These are phyloP conservation scores for Saccharomyces hybrid DNA, from an alignment of 1,139 yeast species.

Conservation along the genomic window DNA sequence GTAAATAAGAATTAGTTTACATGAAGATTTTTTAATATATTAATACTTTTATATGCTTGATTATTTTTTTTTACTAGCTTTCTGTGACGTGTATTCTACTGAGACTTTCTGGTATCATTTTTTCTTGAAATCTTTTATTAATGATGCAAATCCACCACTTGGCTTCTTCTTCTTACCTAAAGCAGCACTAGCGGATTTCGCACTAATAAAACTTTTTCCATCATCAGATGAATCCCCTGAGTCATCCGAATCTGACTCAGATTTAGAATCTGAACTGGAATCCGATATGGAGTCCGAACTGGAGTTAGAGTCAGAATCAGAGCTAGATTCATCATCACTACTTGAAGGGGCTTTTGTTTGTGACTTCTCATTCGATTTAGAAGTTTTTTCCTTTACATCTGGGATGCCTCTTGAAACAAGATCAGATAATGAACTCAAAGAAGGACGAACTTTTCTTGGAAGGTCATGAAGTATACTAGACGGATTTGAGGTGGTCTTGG, in stretches of 20 bases:
- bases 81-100: background rate
- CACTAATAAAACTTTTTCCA: constrained; percentile 34
- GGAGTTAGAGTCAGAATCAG: constrained; percentile 27
- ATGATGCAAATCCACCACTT: constrained; percentile 46
- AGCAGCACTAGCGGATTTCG: constrained; percentile 37
- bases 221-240: constrained; percentile 19
- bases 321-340: constrained; percentile 19
- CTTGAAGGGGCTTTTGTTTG: constrained; percentile 31
- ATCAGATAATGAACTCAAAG: constrained; percentile 50
- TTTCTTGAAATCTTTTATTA: constrained; percentile 45
- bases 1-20: background rate
- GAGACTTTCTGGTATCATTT: constrained; percentile 8
- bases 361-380: constrained; percentile 28
- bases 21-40: background rate
- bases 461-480: constrained; percentile 13
- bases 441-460: constrained; percentile 30
- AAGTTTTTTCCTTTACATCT: constrained; percentile 44
- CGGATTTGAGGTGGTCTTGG: constrained; percentile 9
- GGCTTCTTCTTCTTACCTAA: constrained; percentile 35
- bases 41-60: constrained; percentile 1
- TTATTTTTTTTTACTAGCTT: background rate
- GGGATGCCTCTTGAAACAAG: constrained; percentile 55
- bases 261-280: too few species aligned
- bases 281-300: background rate
- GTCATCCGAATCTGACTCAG: constrained; percentile 13